Conservation (phyloP, 345 rosid genomes). For the Salix purpurea region DNA sequence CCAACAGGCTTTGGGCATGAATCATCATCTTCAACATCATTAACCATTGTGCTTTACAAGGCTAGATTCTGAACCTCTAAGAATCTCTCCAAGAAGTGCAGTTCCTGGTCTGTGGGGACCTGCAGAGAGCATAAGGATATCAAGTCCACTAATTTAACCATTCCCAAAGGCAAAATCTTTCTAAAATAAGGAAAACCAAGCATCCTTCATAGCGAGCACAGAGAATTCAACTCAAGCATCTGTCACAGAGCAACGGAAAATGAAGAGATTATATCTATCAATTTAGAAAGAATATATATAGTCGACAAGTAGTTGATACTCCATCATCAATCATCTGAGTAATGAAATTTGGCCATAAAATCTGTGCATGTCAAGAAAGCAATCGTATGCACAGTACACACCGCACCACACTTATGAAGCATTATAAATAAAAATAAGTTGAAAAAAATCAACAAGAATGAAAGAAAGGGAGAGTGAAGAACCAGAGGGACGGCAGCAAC, state of each 20-base stretch:
- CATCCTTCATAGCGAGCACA: background rate
- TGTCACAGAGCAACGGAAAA: too few relatives aligned
- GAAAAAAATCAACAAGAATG: background rate
- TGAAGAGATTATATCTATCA: too few relatives aligned
- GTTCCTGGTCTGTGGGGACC: background rate
- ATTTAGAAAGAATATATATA: too few relatives aligned
- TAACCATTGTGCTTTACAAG: slow-evolving; percentile 21
- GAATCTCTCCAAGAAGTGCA: background rate
- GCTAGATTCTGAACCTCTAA: background rate
- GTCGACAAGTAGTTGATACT: too few relatives aligned
- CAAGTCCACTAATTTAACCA: background rate
- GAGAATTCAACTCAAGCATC: background rate
- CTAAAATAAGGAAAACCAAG: background rate
- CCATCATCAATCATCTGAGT: too few relatives aligned
- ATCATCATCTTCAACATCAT: slow-evolving; percentile 39
- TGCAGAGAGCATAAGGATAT: background rate
- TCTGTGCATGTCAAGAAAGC: too few relatives aligned
- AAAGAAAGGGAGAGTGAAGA: background rate
- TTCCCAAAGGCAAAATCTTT: background rate
- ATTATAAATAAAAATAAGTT: background rate
- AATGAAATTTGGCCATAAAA: too few relatives aligned
- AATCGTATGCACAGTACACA: too few relatives aligned
- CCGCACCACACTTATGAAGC: background rate
- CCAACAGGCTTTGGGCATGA: slow-evolving; percentile 54
- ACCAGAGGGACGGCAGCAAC: background rate